Evolutionary conservation across 2,329 filamentous ascomycete genomes (phyloP), one percentile per base, ranked within the genome.

Genomic region (Penicillium sp.): DNA sequence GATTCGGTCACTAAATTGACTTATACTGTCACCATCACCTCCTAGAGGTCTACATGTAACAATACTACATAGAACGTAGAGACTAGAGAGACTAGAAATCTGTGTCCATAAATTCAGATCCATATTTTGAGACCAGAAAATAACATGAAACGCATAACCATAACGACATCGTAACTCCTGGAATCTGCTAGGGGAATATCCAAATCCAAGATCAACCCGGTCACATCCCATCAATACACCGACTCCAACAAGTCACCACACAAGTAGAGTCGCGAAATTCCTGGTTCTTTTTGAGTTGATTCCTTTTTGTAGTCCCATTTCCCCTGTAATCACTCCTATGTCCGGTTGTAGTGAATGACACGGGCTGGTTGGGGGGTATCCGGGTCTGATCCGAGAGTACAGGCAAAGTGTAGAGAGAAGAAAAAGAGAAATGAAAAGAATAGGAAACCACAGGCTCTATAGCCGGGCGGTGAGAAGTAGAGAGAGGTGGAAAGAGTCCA

Each of bases 141-240:
- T 50, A 49, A 50, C 47, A 55, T 55, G 52, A 50, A 50, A 42
- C 40, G 38, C 53, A 55, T 56, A 46, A 52, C 40, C 53, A 52
- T 56, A 56, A 56, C 53, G 38, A 55, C 52, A 37, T 55, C 22
- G 46, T 52, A 53, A 52, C 53, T 56, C 42, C 48, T 52, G 20
- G 39, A 42, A 32, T 54, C 35, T 37, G 53, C 42, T 46, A 52
- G 53, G 48, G 52, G 40, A 52, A 52, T 52, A 52, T 56, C 53
- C 53, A 56, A 54, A 46, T 39, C 53, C 53, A 52, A 38, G 31
- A 47, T 53, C 50, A 39, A 40, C 39, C 50, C 32, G 14, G 20
- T 53, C 50, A 48, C 42, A 47, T 53, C 34, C 50, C 24, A 48
- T 53, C 50, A 39, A 48, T 26, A 48, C 34, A 20, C 34, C 40